phyloP scores from a whole-genome alignment of 1,139 yeast species.

The Debaryomyces coudertii region DNA sequence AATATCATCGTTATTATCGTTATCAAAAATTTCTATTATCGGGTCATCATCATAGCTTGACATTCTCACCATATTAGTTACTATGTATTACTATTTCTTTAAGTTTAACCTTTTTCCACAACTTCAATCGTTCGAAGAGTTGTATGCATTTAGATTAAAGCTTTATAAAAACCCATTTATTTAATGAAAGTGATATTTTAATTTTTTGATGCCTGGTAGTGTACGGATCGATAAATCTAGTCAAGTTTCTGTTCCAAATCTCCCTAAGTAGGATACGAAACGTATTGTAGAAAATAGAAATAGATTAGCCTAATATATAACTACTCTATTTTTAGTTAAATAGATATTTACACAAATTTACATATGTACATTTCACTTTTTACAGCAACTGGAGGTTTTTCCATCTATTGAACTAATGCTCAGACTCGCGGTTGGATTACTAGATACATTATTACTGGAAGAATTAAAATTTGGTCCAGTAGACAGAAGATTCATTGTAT shows the following conservation, averaged over 20 bases:
- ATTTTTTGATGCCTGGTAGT: constrained; percentile 3
- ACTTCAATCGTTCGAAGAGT: not conserved
- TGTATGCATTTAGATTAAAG: not conserved
- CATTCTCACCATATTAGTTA: constrained; percentile 11
- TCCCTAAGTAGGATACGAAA: not conserved
- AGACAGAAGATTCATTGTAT: not conserved
- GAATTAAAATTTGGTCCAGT: not conserved
- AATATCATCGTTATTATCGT: constrained; percentile 29
- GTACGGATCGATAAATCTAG: not conserved
- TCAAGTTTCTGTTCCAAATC: not conserved
- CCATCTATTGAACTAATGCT: not conserved
- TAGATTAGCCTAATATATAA: too few species aligned
- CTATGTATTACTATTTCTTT: not conserved
- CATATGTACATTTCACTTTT: not conserved
- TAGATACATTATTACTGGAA: not conserved
- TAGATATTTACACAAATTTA: constrained; percentile 1
- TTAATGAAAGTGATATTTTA: not conserved
- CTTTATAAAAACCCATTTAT: not conserved
- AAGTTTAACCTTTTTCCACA: not conserved
- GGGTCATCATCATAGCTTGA: constrained; percentile 17
- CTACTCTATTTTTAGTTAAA: not conserved
- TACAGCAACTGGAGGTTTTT: not conserved
- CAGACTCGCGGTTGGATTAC: not conserved
- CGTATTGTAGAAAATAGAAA: too few species aligned
- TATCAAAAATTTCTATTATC: constrained; percentile 19